Conservation (phyloP, 2,329 filamentous ascomycete species). For the Cordyceps pruinosa region DNA sequence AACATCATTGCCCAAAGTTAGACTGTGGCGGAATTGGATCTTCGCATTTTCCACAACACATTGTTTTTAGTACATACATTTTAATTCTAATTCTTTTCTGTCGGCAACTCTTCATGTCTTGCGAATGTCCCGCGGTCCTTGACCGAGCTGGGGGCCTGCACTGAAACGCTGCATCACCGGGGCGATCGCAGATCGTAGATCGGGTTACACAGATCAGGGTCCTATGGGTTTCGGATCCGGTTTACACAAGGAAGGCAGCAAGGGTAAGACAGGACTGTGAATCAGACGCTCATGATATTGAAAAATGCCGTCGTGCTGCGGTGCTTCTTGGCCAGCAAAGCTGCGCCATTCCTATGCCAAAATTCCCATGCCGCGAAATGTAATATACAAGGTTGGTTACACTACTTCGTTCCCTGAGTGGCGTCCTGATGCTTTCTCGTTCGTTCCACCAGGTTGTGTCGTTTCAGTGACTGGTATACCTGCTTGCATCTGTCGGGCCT, state of each 20-base stretch:
- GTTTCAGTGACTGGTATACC: not conserved
- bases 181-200: not conserved
- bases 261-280: not conserved
- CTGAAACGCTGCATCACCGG: not conserved
- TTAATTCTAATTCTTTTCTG: constrained; percentile 5
- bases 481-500: not conserved
- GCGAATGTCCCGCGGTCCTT: not conserved
- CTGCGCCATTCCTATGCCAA: not conserved
- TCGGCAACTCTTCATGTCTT: not conserved
- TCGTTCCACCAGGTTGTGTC: not conserved
- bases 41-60: not conserved
- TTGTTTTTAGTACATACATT: not conserved
- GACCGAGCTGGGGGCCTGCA: not conserved
- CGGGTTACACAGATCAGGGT: not conserved
- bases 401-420: not conserved
- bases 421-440: not conserved
- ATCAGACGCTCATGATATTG: constrained; percentile 1
- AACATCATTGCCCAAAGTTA: not conserved
- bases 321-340: not conserved
- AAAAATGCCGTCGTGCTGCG: not conserved
- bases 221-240: no score
- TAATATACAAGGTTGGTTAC: not conserved
- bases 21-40: not conserved
- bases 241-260: not conserved
- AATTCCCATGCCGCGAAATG: not conserved